Percentiles rank a stretch among this genome's conserved stretches.
These are phyloP conservation scores for Aphanomyces astaci DNA, from an alignment of 352 stramenopile species.

Conservation along the genomic window DNA sequence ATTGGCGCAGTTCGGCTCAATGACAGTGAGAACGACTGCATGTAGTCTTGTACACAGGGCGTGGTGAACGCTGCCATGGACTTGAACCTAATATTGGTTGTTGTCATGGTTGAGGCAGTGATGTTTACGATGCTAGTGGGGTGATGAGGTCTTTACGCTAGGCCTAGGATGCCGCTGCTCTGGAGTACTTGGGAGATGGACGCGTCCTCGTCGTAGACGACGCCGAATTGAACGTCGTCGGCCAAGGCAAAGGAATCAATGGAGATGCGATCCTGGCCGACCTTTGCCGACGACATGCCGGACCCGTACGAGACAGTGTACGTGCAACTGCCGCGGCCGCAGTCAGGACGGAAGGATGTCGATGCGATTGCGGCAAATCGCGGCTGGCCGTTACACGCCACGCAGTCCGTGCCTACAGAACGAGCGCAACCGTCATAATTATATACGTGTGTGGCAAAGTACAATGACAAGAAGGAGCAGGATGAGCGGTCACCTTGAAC, in stretches of 20 bases:
- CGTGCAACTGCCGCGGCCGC: not conserved
- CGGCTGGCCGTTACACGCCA: not conserved
- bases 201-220: conserved; percentile 18
- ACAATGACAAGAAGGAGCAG: not conserved
- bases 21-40: conserved; percentile 7
- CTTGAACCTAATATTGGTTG: conserved; percentile 17
- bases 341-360: conserved; percentile 3
- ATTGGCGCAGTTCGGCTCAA: not conserved
- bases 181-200: conserved; percentile 11
- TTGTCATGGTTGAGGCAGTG: too few species aligned
- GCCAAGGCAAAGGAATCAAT: not conserved
- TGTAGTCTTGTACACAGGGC: conserved; percentile 14
- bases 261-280: conserved; percentile 6
- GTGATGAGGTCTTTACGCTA: too few species aligned
- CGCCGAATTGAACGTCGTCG: conserved; percentile 18
- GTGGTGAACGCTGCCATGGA: conserved; percentile 15
- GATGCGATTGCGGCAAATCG: conserved; percentile 11
- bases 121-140: too few species aligned
- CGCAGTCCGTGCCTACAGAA: conserved; percentile 9
- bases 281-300: conserved; percentile 1
- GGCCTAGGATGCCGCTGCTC: conserved; percentile 20
- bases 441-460: too few species aligned
- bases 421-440: too few species aligned
- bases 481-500: conserved; percentile 11
- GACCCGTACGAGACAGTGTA: conserved; percentile 19